Percentiles rank a stretch among this genome's conserved stretches.
These are phyloP conservation scores for Stellera chamaejasme DNA, from an alignment of 345 rosid species.

Conservation along the genomic window DNA sequence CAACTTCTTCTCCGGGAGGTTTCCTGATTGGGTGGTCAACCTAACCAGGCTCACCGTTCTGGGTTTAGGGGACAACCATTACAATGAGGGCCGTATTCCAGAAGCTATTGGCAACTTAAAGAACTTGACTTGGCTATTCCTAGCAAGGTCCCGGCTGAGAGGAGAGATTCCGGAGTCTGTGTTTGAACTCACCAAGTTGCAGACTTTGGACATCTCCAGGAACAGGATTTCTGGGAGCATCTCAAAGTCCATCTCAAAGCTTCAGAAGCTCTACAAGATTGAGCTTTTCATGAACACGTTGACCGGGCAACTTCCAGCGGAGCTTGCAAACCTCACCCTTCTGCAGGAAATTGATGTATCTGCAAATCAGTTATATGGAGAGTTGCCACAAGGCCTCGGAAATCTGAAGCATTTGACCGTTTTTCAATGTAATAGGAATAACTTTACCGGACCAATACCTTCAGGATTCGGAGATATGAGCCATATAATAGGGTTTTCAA, in stretches of 20 bases:
- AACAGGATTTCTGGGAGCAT: conserved; percentile 52
- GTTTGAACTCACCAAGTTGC: conserved; percentile 31
- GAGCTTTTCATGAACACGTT: conserved; percentile 50
- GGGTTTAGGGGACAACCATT: conserved; percentile 40
- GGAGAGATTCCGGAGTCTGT: conserved; percentile 64
- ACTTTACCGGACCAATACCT: conserved; percentile 60
- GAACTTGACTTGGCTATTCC: conserved; percentile 49
- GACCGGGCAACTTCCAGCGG: conserved; percentile 58
- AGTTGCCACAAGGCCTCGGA: conserved; percentile 49
- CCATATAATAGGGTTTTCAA: conserved; percentile 44
- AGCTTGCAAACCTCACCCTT: conserved; percentile 39
- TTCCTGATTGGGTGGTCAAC: conserved; percentile 65
- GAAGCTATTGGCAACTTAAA: conserved; percentile 50
- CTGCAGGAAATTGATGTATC: conserved; percentile 68
- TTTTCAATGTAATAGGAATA: conserved; percentile 46
- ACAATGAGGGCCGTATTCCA: conserved; percentile 45
- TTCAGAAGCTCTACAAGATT: conserved; percentile 46
- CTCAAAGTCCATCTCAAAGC: conserved; percentile 43
- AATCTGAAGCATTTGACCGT: conserved; percentile 40
- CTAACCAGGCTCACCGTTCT: conserved; percentile 38
- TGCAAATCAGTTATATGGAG: conserved; percentile 37
- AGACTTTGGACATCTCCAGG: conserved; percentile 45
- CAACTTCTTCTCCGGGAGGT: conserved; percentile 48
- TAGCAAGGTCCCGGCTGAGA: conserved; percentile 28
- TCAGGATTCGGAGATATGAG: conserved; percentile 58